phyloP scores from a whole-genome alignment of 108 stramenopile genomes.

The Heterococcus sp. region DNA sequence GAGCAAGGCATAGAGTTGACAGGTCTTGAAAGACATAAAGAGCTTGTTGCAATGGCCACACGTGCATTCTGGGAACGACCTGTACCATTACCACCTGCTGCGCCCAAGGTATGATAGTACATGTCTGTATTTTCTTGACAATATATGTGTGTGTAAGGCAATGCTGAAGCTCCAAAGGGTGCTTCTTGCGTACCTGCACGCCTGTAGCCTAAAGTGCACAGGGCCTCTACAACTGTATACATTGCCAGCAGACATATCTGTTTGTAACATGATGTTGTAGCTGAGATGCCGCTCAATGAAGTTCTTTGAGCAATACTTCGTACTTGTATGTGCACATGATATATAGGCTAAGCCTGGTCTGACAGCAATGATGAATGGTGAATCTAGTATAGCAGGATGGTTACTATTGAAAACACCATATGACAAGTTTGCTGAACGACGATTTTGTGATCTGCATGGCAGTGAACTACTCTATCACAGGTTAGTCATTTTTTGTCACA shows the following conservation, averaged over 20 bases:
- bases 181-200: background rate
- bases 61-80: slow-evolving; percentile 39
- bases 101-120: slow-evolving; percentile 8
- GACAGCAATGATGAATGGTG: slow-evolving; percentile 35
- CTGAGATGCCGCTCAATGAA: background rate
- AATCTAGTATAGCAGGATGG: slow-evolving; percentile 42
- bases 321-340: background rate
- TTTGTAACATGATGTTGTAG: background rate
- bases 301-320: background rate
- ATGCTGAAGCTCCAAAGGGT: background rate
- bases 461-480: slow-evolving; percentile 43
- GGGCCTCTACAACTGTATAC: background rate
- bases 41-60: slow-evolving; percentile 22
- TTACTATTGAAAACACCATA: slow-evolving; percentile 31
- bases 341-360: background rate
- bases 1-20: slow-evolving; percentile 20
- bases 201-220: too few species aligned
- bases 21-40: slow-evolving; percentile 24
- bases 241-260: background rate
- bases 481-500: slow-evolving; percentile 6
- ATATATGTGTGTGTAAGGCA: background rate
- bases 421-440: slow-evolving; percentile 8
- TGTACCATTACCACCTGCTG: slow-evolving; percentile 28
- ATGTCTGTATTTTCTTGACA: background rate
- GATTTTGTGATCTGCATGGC: slow-evolving; percentile 39